A percentile compares a stretch with the other conserved stretches of the same genome.
phyloP scores from a whole-genome alignment of 2,329 filamentous ascomycete species.

The Cercospora sesami region DNA sequence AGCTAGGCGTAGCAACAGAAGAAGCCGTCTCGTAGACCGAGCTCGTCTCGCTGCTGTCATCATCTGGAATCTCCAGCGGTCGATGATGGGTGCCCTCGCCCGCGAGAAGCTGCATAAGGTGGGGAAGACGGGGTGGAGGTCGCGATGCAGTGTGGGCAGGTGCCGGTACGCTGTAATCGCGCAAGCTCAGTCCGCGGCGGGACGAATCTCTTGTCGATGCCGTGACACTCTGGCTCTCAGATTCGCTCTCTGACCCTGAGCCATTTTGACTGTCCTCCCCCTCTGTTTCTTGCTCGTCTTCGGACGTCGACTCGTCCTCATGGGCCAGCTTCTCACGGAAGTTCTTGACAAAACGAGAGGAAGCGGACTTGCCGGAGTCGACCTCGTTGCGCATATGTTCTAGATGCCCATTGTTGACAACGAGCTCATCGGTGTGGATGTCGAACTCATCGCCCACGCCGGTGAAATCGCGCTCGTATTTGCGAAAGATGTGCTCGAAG shows the following conservation, averaged over 20 bases:
- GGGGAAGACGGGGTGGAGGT: constrained; percentile 22
- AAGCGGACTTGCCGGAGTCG: constrained; percentile 45
- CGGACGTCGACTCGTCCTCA: constrained; percentile 38
- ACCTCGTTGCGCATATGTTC: constrained; percentile 61
- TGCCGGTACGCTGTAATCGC: neutral
- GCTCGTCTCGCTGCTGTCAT: constrained; percentile 8
- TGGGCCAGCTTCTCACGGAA: constrained; percentile 39
- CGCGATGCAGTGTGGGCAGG: neutral
- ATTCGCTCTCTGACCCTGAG: neutral
- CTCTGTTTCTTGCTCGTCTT: constrained; percentile 31
- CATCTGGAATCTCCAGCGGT: constrained; percentile 6
- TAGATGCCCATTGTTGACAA: constrained; percentile 91
- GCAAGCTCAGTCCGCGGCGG: neutral
- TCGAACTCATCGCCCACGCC: constrained; percentile 89
- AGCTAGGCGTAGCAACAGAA: neutral
- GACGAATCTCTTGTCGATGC: neutral
- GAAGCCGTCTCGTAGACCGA: neutral
- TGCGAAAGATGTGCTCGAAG: constrained; percentile 85
- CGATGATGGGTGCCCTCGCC: constrained; percentile 16
- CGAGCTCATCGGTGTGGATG: constrained; percentile 72
- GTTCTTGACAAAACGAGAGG: constrained; percentile 35
- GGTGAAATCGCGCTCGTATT: constrained; percentile 69
- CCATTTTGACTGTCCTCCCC: constrained; percentile 17
- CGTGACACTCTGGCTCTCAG: neutral
- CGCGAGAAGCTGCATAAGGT: constrained; percentile 24